Evolutionary conservation across 495 filamentous ascomycete species (phyloP), one percentile per base, ranked within the genome.

Genomic region (Talaromyces adpressus): DNA sequence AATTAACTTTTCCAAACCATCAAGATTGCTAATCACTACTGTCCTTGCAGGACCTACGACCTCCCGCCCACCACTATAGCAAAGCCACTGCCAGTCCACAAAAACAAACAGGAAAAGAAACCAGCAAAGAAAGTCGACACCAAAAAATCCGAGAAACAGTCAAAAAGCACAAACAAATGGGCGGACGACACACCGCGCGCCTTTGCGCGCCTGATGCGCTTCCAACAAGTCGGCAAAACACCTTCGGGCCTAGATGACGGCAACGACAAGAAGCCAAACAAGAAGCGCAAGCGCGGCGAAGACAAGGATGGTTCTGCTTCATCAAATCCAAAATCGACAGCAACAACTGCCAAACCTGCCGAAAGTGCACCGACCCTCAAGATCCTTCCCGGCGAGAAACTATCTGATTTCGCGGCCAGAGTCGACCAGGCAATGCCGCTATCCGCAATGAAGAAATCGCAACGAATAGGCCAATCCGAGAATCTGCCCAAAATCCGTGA

Each of bases 391-490:
- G 89, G 90, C 20, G 94, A 98, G 74, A 81, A 82, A 27, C 78
- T 98, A 63, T 85, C 85, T 1, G 90, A 94, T 62, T 98, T 96
- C 71, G 77, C 85, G 2, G 87, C 90, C 45, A 86, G 94, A 6
- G 94, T 98, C 7, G 88, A 98, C 69, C 89, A 90, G 29, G 88
- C 90, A 2, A 75, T 98, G 23, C 94, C 94, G 0, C 72, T 98
- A 9, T 75, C 85, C 18, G 83, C 81, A 0, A 75, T 90, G 65
- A 83, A 87, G 20, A 74, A 75, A 27, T 70, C 70, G 0, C 62
- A 53, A 12, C 70, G 72, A 51, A 67, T 65, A 54, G 60, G 64
- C n/a, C 25, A 74, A 2, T 59, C 62, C 4, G 25, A 58, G 4
- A 69, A 72, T 25, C 27, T 68, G 0, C 64, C 72, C 8, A 75